Percentiles rank a stretch among this genome's conserved stretches.
Evolutionary conservation across 1,284 basidiomycete species (phyloP).

Genomic region (Cutaneotrichosporon cutaneum): DNA sequence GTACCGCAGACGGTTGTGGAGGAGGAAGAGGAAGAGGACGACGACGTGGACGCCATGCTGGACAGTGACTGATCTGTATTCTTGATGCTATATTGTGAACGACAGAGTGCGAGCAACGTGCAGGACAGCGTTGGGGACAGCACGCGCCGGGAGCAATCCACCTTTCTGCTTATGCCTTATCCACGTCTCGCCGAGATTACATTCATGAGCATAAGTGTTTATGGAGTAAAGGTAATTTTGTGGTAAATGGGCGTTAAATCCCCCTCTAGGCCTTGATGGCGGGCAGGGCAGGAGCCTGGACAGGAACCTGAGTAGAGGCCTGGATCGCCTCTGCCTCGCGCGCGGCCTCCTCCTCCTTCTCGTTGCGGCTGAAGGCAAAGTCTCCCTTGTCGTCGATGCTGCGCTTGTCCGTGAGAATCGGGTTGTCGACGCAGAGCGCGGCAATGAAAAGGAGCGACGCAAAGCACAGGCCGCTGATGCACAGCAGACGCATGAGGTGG

Average conservation of each 20-base stretch:
- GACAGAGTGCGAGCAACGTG: background rate
- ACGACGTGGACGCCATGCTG: slow-evolving; percentile 29
- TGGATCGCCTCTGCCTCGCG: no score
- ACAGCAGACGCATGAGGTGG: slow-evolving; percentile 34
- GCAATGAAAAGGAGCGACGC: slow-evolving; percentile 24
- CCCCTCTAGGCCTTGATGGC: no score
- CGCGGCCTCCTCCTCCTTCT: background rate
- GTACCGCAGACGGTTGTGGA: slow-evolving; percentile 15
- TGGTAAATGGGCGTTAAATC: no score
- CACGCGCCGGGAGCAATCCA: no score
- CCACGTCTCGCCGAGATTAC: no score
- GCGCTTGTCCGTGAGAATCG: slow-evolving; percentile 9
- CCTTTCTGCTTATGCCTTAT: no score
- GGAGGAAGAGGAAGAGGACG: slow-evolving; percentile 24
- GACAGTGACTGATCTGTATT: slow-evolving; percentile 16
- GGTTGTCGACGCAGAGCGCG: slow-evolving; percentile 23
- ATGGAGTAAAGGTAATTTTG: no score
- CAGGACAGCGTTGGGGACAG: no score
- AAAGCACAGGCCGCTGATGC: slow-evolving; percentile 37
- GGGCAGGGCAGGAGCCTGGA: no score
- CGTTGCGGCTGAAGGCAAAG: slow-evolving; percentile 11
- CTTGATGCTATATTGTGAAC: background rate
- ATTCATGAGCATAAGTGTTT: no score
- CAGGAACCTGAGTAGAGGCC: no score
- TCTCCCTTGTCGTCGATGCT: slow-evolving; percentile 40